Conservation (phyloP, 2,329 filamentous ascomycete genomes). For the Grosmannia penicillata region DNA sequence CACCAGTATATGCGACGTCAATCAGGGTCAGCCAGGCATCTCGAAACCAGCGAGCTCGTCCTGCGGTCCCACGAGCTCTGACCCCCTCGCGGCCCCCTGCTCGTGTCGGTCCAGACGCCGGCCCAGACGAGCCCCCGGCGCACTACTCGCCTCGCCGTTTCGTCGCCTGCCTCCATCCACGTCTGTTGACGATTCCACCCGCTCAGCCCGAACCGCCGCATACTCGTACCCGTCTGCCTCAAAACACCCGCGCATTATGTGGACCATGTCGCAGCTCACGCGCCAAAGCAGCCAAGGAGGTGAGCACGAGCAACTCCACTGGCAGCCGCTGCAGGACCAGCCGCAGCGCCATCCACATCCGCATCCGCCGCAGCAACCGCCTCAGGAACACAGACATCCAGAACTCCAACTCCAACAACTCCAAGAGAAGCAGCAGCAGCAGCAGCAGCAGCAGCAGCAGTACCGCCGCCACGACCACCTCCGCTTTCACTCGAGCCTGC, state of each 20-base stretch:
- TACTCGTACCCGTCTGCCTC: conserved; percentile 3
- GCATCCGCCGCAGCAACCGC: background rate
- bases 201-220: too few relatives aligned
- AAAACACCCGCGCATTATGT: conserved; percentile 19
- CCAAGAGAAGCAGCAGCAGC: background rate
- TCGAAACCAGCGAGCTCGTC: conserved; percentile 21
- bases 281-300: conserved; percentile 26
- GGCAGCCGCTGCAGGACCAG: background rate
- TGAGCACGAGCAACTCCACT: background rate
- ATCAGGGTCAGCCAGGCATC: conserved; percentile 29
- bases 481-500: background rate
- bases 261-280: conserved; percentile 39
- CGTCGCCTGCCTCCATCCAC: background rate
- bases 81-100: conserved; percentile 11
- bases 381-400: background rate
- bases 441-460: conserved; percentile 1
- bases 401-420: background rate
- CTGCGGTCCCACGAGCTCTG: conserved; percentile 18
- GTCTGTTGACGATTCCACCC: too few relatives aligned
- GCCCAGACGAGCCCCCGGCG: background rate
- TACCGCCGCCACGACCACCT: conserved; percentile 3
- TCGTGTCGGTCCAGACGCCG: background rate
- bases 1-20: conserved; percentile 30
- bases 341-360: background rate
- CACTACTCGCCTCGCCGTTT: background rate